A percentile compares a stretch with the other conserved stretches of the same genome.
These are phyloP conservation scores for Tilletia caries DNA, from an alignment of 1,284 basidiomycete species.

Conservation along the genomic window DNA sequence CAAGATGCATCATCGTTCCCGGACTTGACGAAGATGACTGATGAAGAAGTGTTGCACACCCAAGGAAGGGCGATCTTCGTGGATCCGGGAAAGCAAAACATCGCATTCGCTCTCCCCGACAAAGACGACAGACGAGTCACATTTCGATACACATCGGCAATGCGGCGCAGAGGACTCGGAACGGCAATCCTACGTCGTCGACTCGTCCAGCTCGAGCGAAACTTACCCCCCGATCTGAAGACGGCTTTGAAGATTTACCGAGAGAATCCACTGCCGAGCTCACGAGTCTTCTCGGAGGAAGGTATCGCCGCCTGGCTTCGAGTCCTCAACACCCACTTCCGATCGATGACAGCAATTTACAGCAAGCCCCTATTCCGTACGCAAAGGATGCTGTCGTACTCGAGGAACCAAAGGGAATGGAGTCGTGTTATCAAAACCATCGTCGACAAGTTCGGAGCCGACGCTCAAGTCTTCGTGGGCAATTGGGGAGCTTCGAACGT, in stretches of 20 bases:
- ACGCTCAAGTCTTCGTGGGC: background rate
- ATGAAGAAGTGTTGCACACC: background rate
- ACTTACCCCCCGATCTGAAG: background rate
- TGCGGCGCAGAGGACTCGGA: background rate
- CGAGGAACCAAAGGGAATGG: background rate
- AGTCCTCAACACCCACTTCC: background rate
- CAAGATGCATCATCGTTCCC: background rate
- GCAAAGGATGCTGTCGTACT: background rate
- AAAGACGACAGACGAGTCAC: background rate
- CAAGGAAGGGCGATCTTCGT: background rate
- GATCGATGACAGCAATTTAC: background rate
- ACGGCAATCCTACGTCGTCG: no score
- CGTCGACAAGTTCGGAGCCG: background rate
- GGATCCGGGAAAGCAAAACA: background rate
- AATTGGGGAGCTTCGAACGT: background rate
- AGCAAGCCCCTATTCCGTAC: background rate
- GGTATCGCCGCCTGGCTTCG: background rate
- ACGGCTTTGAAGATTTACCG: background rate
- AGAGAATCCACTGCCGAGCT: background rate
- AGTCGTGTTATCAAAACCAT: background rate
- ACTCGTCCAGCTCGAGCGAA: background rate
- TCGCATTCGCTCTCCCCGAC: no score
- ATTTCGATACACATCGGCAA: background rate
- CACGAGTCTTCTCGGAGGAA: background rate
- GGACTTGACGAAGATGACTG: background rate